Conservation (phyloP, 2,329 filamentous ascomycete species). For the Cladosporium sp. region DNA sequence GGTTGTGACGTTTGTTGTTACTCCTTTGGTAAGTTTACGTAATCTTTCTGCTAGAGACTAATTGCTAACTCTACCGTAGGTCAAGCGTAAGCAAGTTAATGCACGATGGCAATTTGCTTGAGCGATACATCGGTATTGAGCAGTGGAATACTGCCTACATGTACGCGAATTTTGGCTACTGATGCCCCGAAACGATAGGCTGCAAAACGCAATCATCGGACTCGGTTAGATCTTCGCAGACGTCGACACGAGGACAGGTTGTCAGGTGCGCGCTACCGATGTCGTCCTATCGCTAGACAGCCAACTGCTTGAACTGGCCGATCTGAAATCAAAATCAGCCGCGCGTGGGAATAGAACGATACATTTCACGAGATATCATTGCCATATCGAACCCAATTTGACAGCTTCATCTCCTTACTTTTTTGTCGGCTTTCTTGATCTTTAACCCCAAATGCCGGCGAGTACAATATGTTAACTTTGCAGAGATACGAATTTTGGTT, state of each 20-base stretch:
- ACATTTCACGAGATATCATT: neutral
- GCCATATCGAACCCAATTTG: neutral
- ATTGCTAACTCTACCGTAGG: conserved; percentile 39
- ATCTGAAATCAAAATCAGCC: neutral
- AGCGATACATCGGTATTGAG: conserved; percentile 1
- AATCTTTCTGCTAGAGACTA: neutral
- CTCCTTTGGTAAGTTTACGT: conserved; percentile 72
- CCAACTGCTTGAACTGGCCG: neutral
- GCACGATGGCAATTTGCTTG: conserved; percentile 56
- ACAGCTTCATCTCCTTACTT: neutral
- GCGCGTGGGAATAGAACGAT: neutral
- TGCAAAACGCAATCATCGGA: neutral
- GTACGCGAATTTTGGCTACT: neutral
- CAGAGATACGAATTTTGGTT: neutral
- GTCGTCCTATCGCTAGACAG: neutral
- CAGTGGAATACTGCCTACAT: neutral
- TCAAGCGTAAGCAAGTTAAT: conserved; percentile 67
- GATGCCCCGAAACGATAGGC: neutral
- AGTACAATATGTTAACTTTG: neutral
- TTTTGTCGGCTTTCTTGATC: neutral
- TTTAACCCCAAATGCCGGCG: neutral
- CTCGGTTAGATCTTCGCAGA: neutral
- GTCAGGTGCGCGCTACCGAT: neutral
- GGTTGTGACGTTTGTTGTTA: conserved; percentile 73
- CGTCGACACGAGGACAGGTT: neutral